phyloP scores from a whole-genome alignment of 768 basidiomycete genomes.

The Rhodotorula babjevae region DNA sequence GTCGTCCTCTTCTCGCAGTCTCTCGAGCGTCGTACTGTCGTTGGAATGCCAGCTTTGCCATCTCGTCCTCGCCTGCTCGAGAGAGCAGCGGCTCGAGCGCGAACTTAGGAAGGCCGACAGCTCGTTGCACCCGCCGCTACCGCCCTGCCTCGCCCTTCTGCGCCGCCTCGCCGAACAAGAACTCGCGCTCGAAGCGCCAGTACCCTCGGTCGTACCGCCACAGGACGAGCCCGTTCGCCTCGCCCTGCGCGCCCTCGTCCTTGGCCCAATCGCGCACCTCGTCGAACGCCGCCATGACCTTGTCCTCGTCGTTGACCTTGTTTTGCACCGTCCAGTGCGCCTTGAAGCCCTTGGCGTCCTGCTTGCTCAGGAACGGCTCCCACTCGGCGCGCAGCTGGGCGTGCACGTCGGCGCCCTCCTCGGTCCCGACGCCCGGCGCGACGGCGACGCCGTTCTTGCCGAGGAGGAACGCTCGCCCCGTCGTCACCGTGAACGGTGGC shows the following conservation, averaged over 20 bases:
- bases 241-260: slow-evolving; percentile 8
- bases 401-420: slow-evolving; percentile 8
- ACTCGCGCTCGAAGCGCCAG: slow-evolving; percentile 22
- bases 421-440: slow-evolving; percentile 8
- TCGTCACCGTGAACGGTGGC: background rate
- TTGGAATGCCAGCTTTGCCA: no score
- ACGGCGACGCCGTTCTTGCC: slow-evolving; percentile 30
- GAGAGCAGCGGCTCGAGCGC: no score
- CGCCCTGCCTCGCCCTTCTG: background rate
- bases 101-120: no score
- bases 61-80: no score
- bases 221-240: slow-evolving; percentile 18
- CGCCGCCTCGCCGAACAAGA: slow-evolving; percentile 4
- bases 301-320: slow-evolving; percentile 25
- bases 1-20: no score
- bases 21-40: no score
- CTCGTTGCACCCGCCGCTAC: background rate
- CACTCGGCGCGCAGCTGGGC: slow-evolving; percentile 16
- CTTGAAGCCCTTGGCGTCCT: slow-evolving; percentile 25
- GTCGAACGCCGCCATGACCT: slow-evolving; percentile 10
- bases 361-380: slow-evolving; percentile 23
- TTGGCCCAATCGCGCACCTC: slow-evolving; percentile 8
- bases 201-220: slow-evolving; percentile 23
- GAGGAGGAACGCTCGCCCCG: slow-evolving; percentile 17
- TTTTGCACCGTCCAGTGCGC: slow-evolving; percentile 34